Evolutionary conservation across 208 protist genomes (phyloP), one percentile per base, ranked within the genome.

Genomic region (Plasmodiophora brassicae): DNA sequence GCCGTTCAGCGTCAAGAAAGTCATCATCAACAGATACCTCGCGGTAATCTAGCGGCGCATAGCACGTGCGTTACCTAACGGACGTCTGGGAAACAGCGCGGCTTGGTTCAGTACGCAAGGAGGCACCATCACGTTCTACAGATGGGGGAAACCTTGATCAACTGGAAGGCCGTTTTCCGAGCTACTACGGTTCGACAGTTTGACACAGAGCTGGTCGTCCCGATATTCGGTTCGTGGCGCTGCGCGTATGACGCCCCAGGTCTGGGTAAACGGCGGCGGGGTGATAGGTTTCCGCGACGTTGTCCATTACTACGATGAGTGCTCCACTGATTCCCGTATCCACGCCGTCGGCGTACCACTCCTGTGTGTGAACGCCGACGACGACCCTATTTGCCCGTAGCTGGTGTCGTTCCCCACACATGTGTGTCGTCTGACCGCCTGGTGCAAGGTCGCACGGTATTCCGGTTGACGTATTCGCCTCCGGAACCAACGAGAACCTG

Each of bases 311-410:
- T 78, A 78, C n/a, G 65, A 78, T 32, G 65, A 78, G 41, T 78
- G 65, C 65, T 78, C 65, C 5, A 78, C 65, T 32, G 65, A 78
- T 32, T 38, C 65, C 20, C 5, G 65, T 5, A 14, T 78, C 32
- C 65, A 78, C 41, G 32, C 41, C 41, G n/a, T 78, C 20, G 32
- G n/a, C 14, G 65, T 78, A 44, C 65, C 65, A 44, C 41, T 78
- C 10, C 65, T 78, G 10, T 78, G 65, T 38, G 41, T 78, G 20
- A 5, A 78, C n/a, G 5, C 65, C 41, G 65, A n/a, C n/a, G 65
- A 78, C n/a, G 65, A 78, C n/a, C 65, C 65, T 14, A 78, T 78
- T 36, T 78, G 65, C 65, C 65, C 65, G 65, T 78, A 78, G 20
- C 32, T n/a, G n/a, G n/a, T n/a, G n/a, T n/a, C n/a, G 65, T 57